Evolutionary conservation across 805 yeast genomes (phyloP).

Genomic region (Pichia heedii): DNA sequence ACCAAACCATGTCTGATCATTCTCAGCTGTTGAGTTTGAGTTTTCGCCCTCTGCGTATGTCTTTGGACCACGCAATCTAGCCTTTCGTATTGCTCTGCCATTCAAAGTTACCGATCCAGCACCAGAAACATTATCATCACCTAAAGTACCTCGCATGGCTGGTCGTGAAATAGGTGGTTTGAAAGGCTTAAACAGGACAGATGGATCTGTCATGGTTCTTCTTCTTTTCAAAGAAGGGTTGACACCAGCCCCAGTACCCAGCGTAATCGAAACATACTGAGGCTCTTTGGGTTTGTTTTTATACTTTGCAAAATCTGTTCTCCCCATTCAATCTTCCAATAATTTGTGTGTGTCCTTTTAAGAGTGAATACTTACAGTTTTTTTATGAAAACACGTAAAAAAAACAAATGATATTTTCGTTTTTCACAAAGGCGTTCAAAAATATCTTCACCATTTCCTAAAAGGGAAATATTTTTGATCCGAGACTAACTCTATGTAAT

Average conservation of each 20-base stretch:
- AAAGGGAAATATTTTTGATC: not conserved
- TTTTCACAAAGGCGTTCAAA: not conserved
- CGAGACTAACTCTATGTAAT: not conserved
- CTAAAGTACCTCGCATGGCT: not conserved
- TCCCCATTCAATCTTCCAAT: not conserved
- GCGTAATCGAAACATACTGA: conserved; percentile 24
- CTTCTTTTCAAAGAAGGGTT: conserved; percentile 49
- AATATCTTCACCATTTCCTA: not conserved
- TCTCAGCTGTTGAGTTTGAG: conserved; percentile 20
- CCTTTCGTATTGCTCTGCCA: conserved; percentile 16
- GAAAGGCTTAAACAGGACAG: conserved; percentile 55
- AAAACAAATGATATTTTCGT: not conserved
- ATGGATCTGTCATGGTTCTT: conserved; percentile 43
- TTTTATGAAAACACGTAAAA: not conserved
- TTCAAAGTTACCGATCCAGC: not conserved
- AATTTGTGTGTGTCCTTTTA: not conserved
- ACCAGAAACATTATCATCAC: conserved; percentile 15
- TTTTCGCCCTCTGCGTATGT: conserved; percentile 33
- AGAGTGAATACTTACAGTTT: not conserved
- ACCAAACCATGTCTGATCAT: conserved; percentile 6
- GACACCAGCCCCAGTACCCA: conserved; percentile 66
- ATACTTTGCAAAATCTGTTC: conserved; percentile 10
- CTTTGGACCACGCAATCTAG: conserved; percentile 27
- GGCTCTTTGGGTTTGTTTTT: conserved; percentile 14
- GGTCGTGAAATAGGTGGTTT: conserved; percentile 43